phyloP scores from a whole-genome alignment of 345 rosid species.

The Cardamine resedifolia region DNA sequence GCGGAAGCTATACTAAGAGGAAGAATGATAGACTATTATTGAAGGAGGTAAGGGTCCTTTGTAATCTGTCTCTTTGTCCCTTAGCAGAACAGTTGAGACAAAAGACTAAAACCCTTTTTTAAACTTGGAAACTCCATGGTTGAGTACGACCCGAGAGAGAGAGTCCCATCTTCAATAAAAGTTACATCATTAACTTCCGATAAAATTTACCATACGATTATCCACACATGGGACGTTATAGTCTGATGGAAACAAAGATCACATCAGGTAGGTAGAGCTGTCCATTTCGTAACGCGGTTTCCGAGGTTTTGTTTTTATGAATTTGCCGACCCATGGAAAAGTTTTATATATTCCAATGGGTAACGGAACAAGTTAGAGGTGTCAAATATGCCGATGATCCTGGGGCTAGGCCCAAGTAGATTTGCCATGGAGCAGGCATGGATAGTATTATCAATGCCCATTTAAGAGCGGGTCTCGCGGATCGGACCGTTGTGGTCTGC shows the following conservation, averaged over 20 bases:
- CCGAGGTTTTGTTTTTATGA: no score
- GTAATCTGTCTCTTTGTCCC: conserved; percentile 13
- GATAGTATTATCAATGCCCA: no score
- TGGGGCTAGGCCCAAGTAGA: no score
- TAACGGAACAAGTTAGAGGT: no score
- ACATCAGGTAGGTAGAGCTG: neutral
- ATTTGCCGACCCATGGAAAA: no score
- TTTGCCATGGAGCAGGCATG: no score
- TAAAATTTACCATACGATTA: neutral
- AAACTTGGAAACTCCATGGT: conserved; percentile 21
- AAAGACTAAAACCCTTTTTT: conserved; percentile 15
- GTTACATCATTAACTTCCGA: neutral
- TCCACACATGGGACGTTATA: neutral
- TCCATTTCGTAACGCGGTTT: neutral
- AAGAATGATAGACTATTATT: conserved; percentile 62
- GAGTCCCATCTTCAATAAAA: conserved; percentile 13
- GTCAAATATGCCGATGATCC: no score
- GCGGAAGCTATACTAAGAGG: conserved; percentile 95
- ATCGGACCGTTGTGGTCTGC: no score
- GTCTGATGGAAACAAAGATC: neutral
- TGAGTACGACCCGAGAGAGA: neutral
- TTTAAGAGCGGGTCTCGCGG: no score
- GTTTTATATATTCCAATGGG: no score
- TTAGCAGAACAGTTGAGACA: neutral
- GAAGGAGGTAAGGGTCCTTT: conserved; percentile 29